These are phyloP conservation scores for Bipolaris gigantea DNA, from an alignment of 2,329 filamentous ascomycete species.

Conservation along the genomic window DNA sequence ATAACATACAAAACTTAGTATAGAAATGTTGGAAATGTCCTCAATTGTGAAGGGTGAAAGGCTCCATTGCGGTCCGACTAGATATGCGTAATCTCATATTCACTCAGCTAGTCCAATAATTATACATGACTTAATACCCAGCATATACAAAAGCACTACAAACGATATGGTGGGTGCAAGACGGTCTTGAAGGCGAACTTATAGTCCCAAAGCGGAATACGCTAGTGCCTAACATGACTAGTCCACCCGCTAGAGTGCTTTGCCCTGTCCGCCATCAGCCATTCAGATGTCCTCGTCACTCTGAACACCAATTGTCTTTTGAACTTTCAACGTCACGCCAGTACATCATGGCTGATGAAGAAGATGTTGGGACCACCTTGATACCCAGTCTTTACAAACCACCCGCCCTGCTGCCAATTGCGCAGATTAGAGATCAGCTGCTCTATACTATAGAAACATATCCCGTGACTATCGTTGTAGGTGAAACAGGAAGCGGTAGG, in stretches of 20 bases:
- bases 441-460: constrained; percentile 85
- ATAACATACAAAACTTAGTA: neutral
- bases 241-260: neutral
- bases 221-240: neutral
- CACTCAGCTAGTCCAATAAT: neutral
- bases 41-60: neutral
- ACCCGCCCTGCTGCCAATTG: constrained; percentile 79
- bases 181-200: neutral
- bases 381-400: constrained; percentile 89
- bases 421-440: constrained; percentile 75
- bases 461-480: constrained; percentile 84
- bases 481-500: constrained; percentile 76
- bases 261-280: neutral
- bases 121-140: neutral
- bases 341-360: constrained; percentile 37
- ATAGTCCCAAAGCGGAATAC: neutral
- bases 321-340: neutral
- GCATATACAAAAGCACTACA: neutral
- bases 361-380: constrained; percentile 51
- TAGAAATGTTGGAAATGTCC: neutral
- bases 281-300: neutral
- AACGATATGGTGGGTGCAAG: too few relatives aligned
- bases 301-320: neutral
- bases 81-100: neutral
- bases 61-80: neutral